Conservation (phyloP, 768 basidiomycete species). For the Roridomyces roridus region DNA sequence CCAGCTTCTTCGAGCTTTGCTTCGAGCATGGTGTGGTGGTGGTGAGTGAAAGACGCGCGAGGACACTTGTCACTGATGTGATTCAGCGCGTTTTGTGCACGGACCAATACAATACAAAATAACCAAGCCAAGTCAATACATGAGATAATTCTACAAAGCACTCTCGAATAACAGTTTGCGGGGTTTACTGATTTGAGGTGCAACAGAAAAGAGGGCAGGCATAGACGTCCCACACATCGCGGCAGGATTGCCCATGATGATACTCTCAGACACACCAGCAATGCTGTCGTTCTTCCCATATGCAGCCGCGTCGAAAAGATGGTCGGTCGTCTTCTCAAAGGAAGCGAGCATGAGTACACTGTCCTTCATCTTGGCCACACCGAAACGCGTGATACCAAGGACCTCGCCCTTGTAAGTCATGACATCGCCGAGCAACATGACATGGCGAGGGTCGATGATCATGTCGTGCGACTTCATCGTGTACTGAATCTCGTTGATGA, state of each 20-base stretch:
- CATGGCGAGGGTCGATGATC: conserved; percentile 98
- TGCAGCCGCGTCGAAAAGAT: conserved; percentile 96
- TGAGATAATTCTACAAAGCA: conserved; percentile 39
- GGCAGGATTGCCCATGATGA: conserved; percentile 98
- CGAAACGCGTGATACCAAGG: conserved; percentile 97
- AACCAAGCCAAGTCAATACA: conserved; percentile 14
- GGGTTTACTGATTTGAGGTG: conserved; percentile 54
- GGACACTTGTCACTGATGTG: conserved; percentile 1
- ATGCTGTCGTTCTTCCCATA: conserved; percentile 96
- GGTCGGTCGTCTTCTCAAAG: conserved; percentile 99
- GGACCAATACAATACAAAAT: not conserved
- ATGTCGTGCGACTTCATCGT: conserved; percentile 98
- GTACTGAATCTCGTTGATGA: conserved; percentile 96
- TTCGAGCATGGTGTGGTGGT: conserved; percentile 72
- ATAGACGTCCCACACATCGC: conserved; percentile 94
- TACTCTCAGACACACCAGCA: conserved; percentile 97
- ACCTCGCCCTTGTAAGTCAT: conserved; percentile 99
- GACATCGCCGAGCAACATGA: conserved; percentile 97
- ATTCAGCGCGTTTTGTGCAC: conserved; percentile 19
- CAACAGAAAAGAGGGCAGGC: conserved; percentile 57
- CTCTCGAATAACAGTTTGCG: conserved; percentile 57
- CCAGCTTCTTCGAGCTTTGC: conserved; percentile 89
- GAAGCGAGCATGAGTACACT: conserved; percentile 98
- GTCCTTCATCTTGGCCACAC: conserved; percentile 99
- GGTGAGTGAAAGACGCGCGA: conserved; percentile 19